Base-by-base conservation (phyloP, 2,329 filamentous ascomycete genomes). In the Venturia nashicola region DNA sequence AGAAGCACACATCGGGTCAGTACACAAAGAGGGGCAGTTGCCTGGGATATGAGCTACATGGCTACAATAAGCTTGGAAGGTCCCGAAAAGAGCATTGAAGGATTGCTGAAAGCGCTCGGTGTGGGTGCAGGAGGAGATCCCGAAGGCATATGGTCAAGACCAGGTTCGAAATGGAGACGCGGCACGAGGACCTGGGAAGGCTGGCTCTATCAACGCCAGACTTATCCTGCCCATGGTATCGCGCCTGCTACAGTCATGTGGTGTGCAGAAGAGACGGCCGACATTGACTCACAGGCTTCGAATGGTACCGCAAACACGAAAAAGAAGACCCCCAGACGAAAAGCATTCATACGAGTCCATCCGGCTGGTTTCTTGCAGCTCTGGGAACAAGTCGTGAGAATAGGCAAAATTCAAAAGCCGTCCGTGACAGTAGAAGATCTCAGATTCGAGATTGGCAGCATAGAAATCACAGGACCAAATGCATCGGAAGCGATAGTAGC, bases 21-120 rank as follows among this genome's bases (percentile, higher is more conserved):
- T 62, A 86, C 86, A 36, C 82, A 87, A 62, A 84, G 87, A 67
- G 92, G 94, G 5, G 88, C 88, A 27, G 80, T 97, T 54, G 86
- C 86, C 0, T 97, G 93, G 91, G 94, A 99, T 75, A 90, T 86
- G 79, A 97, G 92, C 73, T 99, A 97, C 72, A 88, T 94, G 78
- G 89, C 90, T 68, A 96, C 91, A 1, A 88, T 97, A 67, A 82
- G 87, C 16, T 72, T 97, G 3, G 86, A 87, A 68, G 94, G 92
- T 0, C 76, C 79, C 16, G 77, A 83, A 48, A 74, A 78, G 39
- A 86, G 86, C 62, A 77, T 96, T 48, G 79, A 86, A 64, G 82
- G 83, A 44, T 78, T 93, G 11, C 73, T 97, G 42, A 84, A 79
- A 69, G 80, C 79, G 5, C 69, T 96, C 1, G 86, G 88, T 0